Conservation (phyloP, 2,329 filamentous ascomycete species). For the Nigrograna mackinnonii region DNA sequence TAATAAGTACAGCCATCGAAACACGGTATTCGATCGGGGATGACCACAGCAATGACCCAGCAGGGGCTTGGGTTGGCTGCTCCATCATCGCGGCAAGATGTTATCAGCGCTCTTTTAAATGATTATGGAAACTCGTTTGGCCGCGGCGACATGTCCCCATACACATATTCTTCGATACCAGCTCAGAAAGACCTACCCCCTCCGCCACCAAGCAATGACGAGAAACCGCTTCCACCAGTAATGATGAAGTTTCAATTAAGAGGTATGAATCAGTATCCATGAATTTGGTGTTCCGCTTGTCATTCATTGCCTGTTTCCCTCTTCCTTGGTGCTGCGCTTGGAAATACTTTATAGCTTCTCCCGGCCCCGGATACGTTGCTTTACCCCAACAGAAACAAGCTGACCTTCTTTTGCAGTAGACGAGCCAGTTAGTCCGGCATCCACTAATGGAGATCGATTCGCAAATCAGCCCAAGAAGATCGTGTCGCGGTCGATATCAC, state of each 20-base stretch:
- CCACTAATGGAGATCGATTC: slow-evolving; percentile 16
- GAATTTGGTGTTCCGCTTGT: neutral
- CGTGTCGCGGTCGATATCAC: slow-evolving; percentile 34
- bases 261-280: too few relatives aligned
- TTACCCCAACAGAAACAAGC: too few relatives aligned
- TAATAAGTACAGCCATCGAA: too few relatives aligned
- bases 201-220: slow-evolving; percentile 30
- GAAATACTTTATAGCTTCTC: slow-evolving; percentile 8
- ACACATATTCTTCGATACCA: slow-evolving; percentile 23
- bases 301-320: neutral
- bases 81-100: slow-evolving; percentile 37
- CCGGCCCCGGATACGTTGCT: too few relatives aligned
- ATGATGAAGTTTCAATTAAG: slow-evolving; percentile 36
- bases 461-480: slow-evolving; percentile 25
- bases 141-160: slow-evolving; percentile 24
- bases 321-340: neutral
- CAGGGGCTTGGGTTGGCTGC: slow-evolving; percentile 23
- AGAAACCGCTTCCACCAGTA: slow-evolving; percentile 30
- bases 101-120: slow-evolving; percentile 42
- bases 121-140: slow-evolving; percentile 39
- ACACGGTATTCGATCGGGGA: too few relatives aligned
- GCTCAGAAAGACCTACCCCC: slow-evolving; percentile 34
- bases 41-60: slow-evolving; percentile 29
- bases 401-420: slow-evolving; percentile 23
- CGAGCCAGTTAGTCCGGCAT: slow-evolving; percentile 16